A percentile compares a stretch with the other conserved stretches of the same genome.
Conservation (phyloP, 805 yeast genomes). For the Lipomyces chichibuensis region DNA sequence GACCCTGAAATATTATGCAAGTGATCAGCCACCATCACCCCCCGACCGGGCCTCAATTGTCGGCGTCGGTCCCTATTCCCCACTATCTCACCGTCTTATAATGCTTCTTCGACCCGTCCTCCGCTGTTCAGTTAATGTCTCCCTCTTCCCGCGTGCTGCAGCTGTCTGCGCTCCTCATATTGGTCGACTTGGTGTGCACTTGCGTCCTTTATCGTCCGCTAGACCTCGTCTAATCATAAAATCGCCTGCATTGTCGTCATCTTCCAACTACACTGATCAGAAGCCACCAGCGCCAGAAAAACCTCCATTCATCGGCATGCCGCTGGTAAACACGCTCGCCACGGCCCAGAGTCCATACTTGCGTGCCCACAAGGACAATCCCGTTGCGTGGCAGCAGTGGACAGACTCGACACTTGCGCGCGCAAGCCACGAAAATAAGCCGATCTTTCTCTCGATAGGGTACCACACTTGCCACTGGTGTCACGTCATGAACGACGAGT, state of each 20-base stretch:
- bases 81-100: background rate
- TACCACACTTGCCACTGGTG: conserved; percentile 47
- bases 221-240: background rate
- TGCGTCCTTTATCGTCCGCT: background rate
- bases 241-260: background rate
- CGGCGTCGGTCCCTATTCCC: background rate
- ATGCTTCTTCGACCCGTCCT: background rate
- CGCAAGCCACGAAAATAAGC: conserved; percentile 43
- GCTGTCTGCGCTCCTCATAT: background rate
- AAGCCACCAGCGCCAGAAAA: background rate
- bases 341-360: conserved; percentile 31
- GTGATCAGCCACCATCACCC: no score
- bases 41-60: no score
- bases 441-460: conserved; percentile 46
- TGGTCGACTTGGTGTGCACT: background rate
- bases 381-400: conserved; percentile 49
- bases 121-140: background rate
- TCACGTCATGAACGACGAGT: conserved; percentile 46
- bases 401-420: conserved; percentile 40
- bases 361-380: conserved; percentile 37
- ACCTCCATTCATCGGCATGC: conserved; percentile 28
- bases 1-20: no score
- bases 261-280: background rate
- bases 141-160: background rate
- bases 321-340: conserved; percentile 30